Evolutionary conservation across 805 yeast species (phyloP), one percentile per base, ranked within the genome.

Genomic region (Lipomyces oligophaga): DNA sequence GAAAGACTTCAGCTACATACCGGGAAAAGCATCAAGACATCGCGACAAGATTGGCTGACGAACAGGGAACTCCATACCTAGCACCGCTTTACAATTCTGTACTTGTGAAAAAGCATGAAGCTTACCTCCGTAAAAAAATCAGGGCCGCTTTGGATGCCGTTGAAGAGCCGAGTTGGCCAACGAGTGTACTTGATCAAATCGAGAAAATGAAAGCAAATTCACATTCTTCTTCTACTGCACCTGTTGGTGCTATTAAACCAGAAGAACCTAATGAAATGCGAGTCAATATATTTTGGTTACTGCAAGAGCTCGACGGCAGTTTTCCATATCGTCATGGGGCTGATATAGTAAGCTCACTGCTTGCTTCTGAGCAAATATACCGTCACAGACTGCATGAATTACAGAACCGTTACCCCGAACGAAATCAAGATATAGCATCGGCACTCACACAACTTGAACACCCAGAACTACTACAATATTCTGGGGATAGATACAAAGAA

Each of bases 1-100:
- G 56, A 28, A 49, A 49, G 37, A 52, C 56, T 19, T 52, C 56
- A 2, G 41, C 50, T 21, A 52, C 56, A 16, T 52, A 52, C 32
- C 31, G 56, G 19, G 54, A 49, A 32, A 52, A 52, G 16, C 46
- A 52, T 35, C 34, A 16, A 26, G 8, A 16, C 18, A 35, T 38
- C 10, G 49, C 56, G 7, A 34, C 47, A 28, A 38, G 38, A 24
- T 35, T 28, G 5, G 56, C 56, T 6, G 33, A 37, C 1, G 27
- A 31, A 15, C 43, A 31, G 5, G 56, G 56, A 5, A 47, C 43
- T 16, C 56, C 56, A 13, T 44, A 48, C 34, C 38, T 52, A 10
- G 56, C 56, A 16, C 56, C 56, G 22, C 40, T 52, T 15, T 52
- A 31, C 28, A 52, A 52, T 20, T 34, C 49, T 6, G 54, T 52